Percentiles rank a stretch among this genome's conserved stretches.
Evolutionary conservation across 768 basidiomycete species (phyloP).

Genomic region (Rhizopogon vinicolor): DNA sequence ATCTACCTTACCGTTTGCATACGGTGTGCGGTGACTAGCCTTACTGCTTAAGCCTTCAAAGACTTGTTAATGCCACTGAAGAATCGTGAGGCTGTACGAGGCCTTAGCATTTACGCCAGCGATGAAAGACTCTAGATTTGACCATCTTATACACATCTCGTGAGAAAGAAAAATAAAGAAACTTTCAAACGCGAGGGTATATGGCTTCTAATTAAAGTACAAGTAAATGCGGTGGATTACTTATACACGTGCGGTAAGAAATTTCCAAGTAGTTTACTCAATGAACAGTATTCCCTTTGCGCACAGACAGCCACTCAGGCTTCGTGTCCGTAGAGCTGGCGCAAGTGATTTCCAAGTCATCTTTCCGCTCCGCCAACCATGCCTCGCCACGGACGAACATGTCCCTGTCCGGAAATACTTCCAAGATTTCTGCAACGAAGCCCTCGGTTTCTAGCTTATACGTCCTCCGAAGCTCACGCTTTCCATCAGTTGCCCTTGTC

Average conservation of each 20-base stretch:
- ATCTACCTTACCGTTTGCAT: too few species aligned
- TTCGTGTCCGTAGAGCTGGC: conserved; percentile 5
- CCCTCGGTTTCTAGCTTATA: conserved; percentile 55
- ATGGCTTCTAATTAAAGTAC: neutral
- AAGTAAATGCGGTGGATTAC: neutral
- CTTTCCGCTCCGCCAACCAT: conserved; percentile 39
- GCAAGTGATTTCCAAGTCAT: conserved; percentile 7
- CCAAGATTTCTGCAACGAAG: conserved; percentile 64
- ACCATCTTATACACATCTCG: too few species aligned
- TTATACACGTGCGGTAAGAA: neutral
- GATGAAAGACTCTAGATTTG: too few species aligned
- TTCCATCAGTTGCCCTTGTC: conserved; percentile 11
- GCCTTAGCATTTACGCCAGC: too few species aligned
- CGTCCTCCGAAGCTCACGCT: conserved; percentile 29
- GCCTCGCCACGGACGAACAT: conserved; percentile 56
- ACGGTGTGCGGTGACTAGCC: too few species aligned
- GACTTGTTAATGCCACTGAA: too few species aligned
- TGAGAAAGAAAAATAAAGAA: too few species aligned
- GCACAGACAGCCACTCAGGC: conserved; percentile 8
- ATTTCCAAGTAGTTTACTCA: neutral
- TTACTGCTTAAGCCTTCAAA: too few species aligned
- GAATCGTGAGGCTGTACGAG: too few species aligned
- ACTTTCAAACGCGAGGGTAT: too few species aligned
- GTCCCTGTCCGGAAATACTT: conserved; percentile 61
- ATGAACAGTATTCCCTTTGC: conserved; percentile 10